Evolutionary conservation across 306 rosid genomes (phyloP).

Genomic region (Carpinus fangiana): DNA sequence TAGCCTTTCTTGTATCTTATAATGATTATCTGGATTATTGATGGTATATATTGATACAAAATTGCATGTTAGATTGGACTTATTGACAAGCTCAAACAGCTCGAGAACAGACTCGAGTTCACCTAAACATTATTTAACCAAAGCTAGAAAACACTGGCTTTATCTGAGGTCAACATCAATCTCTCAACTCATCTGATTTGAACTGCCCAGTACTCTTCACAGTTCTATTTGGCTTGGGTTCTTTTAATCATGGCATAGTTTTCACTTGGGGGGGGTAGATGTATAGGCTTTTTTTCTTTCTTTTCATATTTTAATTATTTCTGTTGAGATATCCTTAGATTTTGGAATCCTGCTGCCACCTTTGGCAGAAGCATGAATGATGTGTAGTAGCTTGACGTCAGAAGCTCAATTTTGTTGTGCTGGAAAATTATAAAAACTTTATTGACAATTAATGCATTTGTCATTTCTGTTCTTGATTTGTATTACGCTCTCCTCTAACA

Average conservation of each 20-base stretch:
- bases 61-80: neutral
- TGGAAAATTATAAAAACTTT: neutral
- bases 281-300: neutral
- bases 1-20: neutral
- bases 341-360: neutral
- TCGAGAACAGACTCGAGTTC: neutral
- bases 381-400: neutral
- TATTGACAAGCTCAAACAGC: neutral
- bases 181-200: neutral
- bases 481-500: neutral
- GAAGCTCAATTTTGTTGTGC: neutral
- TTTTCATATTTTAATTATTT: neutral
- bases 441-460: neutral
- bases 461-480: neutral
- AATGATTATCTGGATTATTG: neutral
- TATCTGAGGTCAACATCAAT: neutral
- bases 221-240: neutral
- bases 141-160: neutral
- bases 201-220: no score
- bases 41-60: neutral
- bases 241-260: neutral
- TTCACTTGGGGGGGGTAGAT: neutral
- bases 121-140: neutral
- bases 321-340: neutral
- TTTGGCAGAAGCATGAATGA: neutral